Percentiles rank a stretch among this genome's conserved stretches.
Conservation (phyloP, 192 early-diverging fungal species). For the Globomyces pollinis-pini region DNA sequence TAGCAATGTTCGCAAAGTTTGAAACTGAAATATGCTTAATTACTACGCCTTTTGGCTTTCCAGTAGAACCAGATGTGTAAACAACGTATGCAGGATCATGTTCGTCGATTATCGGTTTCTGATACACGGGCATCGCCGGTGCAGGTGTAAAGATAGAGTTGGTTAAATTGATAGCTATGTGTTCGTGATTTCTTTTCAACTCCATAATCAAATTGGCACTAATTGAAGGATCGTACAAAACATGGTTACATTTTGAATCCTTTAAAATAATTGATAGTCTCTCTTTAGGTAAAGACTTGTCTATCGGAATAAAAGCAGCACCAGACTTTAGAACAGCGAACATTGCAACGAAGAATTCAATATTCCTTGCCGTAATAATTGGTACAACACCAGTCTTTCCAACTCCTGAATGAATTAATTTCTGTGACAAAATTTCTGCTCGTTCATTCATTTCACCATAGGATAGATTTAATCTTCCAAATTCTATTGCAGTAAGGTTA, state of each 20-base stretch:
- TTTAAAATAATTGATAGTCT: slow-evolving; percentile 18
- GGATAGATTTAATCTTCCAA: slow-evolving; percentile 3
- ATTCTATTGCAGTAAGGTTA: background rate
- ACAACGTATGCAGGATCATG: slow-evolving; percentile 15
- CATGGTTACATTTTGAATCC: background rate
- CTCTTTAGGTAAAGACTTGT: slow-evolving; percentile 12
- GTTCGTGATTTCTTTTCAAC: background rate
- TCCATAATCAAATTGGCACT: background rate
- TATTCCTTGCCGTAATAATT: slow-evolving; percentile 12
- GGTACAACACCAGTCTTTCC: slow-evolving; percentile 4
- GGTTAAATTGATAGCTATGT: background rate
- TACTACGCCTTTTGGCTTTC: slow-evolving; percentile 35
- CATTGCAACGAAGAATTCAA: slow-evolving; percentile 23
- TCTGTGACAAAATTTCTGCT: slow-evolving; percentile 17
- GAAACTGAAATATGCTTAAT: slow-evolving; percentile 10
- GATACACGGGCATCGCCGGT: background rate
- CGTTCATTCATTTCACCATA: slow-evolving; percentile 23
- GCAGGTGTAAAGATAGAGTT: no score
- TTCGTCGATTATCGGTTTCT: background rate
- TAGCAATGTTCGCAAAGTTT: background rate
- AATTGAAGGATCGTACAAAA: background rate
- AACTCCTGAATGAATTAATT: slow-evolving; percentile 10
- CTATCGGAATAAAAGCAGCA: slow-evolving; percentile 21
- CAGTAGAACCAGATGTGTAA: slow-evolving; percentile 38
- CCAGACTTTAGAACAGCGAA: slow-evolving; percentile 28